Evolutionary conservation across 176 grass and related monocot species (phyloP).

Genomic region (Carex kokanica): DNA sequence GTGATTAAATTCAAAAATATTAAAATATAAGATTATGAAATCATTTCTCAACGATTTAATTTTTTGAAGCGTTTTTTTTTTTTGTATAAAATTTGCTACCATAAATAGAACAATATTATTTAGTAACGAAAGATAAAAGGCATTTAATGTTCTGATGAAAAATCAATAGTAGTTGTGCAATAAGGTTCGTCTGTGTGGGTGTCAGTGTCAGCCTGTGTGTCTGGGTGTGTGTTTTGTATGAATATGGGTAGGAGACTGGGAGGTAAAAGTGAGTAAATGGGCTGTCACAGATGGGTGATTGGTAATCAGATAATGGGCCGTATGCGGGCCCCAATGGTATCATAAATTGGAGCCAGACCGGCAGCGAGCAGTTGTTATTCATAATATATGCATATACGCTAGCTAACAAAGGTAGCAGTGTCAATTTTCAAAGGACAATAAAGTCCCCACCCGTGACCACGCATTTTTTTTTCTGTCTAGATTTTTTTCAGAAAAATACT

Average conservation of each 20-base stretch:
- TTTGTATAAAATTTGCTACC: neutral
- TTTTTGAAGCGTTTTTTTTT: neutral
- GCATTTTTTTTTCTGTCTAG: no score
- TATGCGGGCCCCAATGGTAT: neutral
- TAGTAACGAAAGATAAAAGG: neutral
- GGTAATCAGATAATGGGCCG: constrained; percentile 10
- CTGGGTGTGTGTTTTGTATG: neutral
- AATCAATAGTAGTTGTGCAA: constrained; percentile 2
- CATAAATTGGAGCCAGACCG: constrained; percentile 11
- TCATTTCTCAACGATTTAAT: no score
- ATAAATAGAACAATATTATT: neutral
- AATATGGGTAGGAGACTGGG: constrained; percentile 2
- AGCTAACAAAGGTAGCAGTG: constrained; percentile 14
- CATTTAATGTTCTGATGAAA: neutral
- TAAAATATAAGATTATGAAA: neutral
- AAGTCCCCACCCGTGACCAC: neutral
- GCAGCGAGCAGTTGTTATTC: neutral
- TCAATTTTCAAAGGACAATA: neutral
- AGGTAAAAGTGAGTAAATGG: constrained; percentile 7
- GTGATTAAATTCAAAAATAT: neutral
- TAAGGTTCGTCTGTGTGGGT: neutral
- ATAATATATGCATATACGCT: neutral
- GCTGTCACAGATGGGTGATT: constrained; percentile 12
- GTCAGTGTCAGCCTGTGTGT: constrained; percentile 11
- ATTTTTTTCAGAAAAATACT: no score